Evolutionary conservation across 2,329 filamentous ascomycete species (phyloP).

Genomic region (Daldinia eschscholtzii): DNA sequence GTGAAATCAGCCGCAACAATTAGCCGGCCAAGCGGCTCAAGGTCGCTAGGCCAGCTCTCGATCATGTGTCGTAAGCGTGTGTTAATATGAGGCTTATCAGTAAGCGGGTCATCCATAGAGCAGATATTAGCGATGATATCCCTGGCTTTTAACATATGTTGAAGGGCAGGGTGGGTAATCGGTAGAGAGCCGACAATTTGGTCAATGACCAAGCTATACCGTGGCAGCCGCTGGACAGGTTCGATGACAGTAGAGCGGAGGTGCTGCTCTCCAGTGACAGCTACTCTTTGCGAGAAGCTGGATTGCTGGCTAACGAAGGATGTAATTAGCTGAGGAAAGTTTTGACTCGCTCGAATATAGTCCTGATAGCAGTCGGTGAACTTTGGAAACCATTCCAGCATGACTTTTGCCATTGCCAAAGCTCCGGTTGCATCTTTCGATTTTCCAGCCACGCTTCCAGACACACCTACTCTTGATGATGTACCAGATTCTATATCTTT

Average conservation of each 20-base stretch:
- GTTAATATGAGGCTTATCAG: constrained; percentile 78
- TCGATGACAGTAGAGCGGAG: constrained; percentile 94
- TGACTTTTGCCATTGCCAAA: constrained; percentile 80
- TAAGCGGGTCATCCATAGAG: constrained; percentile 81
- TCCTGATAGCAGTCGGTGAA: constrained; percentile 93
- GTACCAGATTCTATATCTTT: constrained; percentile 77
- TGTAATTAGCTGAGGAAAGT: constrained; percentile 85
- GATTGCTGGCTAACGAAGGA: constrained; percentile 83
- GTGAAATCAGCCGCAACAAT: constrained; percentile 84
- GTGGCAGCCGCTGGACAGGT: constrained; percentile 91
- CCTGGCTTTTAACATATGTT: constrained; percentile 85
- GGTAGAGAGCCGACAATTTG: constrained; percentile 91
- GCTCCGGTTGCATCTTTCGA: constrained; percentile 82
- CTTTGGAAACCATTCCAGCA: constrained; percentile 92
- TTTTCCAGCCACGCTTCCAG: constrained; percentile 60
- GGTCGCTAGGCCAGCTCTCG: constrained; percentile 78
- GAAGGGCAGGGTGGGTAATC: constrained; percentile 85
- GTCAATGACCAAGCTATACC: constrained; percentile 96
- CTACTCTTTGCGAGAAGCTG: constrained; percentile 83
- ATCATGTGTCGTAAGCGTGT: constrained; percentile 82
- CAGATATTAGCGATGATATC: constrained; percentile 98
- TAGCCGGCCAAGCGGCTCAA: constrained; percentile 81
- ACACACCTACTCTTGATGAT: constrained; percentile 57
- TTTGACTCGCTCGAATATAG: constrained; percentile 90
- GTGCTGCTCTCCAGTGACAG: constrained; percentile 88